Evolutionary conservation across 352 stramenopile species (phyloP), one percentile per base, ranked within the genome.

Genomic region (Pilasporangium apinafurcum): DNA sequence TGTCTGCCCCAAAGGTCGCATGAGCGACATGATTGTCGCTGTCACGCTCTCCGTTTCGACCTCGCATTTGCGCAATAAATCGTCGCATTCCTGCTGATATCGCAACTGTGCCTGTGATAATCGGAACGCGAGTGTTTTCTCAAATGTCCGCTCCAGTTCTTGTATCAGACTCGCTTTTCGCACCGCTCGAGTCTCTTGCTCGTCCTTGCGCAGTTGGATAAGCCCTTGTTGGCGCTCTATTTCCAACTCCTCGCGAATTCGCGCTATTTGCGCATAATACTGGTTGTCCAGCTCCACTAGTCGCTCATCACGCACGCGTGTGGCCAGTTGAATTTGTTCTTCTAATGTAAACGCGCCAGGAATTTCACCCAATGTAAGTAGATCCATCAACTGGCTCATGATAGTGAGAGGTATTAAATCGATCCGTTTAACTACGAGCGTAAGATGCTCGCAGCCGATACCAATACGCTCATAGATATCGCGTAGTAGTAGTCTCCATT

Each of bases 1-100:
- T 0, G 72, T 86, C 9, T 83, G 77, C 5, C 75, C 75, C 1
- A 88, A 48, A 10, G 75, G 75, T 16, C 75, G 64, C 45, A 83
- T 88, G 9, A 88, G 48, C 9, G 75, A 77, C 75, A 88, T 88
- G 52, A 88, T 81, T 3, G 68, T 88, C 4, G 72, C 65, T 5
- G 69, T 79, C 7, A 86, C 60, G 22, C 65, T 86, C 50, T 88
- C 75, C 9, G 63, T 88, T 39, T 88, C 75, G 5, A 88, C 75
- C 53, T 88, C 72, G 10, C 69, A 67, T 29, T 56, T 53, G 4
- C 75, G 62, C 16, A 67, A 30, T 30, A 78, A 68, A 33, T 88
- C 75, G 16, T 88, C 75, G 5, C 49, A 56, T 22, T 88, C 70
- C 18, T 88, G 75, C 24, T 88, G 69, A 46, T 73, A 67, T 5